These are phyloP conservation scores for Nicotiana paniculata DNA, from an alignment of 257 asterid species.

Conservation along the genomic window DNA sequence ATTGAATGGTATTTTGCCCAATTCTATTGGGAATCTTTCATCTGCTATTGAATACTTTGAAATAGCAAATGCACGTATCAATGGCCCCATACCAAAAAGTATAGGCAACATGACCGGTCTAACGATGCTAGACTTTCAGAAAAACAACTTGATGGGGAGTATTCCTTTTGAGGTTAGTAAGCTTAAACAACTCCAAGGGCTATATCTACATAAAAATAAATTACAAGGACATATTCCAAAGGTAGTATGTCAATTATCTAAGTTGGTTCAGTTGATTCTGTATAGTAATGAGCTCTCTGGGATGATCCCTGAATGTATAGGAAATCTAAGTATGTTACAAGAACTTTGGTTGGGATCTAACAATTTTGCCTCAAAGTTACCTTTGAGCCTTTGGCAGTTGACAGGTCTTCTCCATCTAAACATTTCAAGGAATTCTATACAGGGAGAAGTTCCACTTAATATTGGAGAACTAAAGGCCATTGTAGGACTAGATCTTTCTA, in stretches of 20 bases:
- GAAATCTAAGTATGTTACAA: conserved; percentile 21
- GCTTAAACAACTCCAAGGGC: conserved; percentile 19
- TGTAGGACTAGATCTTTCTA: conserved; percentile 23
- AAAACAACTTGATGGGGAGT: conserved; percentile 22
- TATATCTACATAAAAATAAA: conserved; percentile 12
- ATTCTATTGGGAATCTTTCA: conserved; percentile 5
- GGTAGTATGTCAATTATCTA: conserved; percentile 16
- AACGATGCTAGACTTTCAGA: conserved; percentile 3
- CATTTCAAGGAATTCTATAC: conserved; percentile 20
- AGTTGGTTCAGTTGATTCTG: conserved; percentile 17
- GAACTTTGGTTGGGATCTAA: conserved; percentile 18
- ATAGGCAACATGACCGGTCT: conserved; percentile 29
- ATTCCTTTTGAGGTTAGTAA: conserved; percentile 21
- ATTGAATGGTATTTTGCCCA: background rate
- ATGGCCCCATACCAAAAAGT: conserved; percentile 22
- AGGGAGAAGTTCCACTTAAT: conserved; percentile 23
- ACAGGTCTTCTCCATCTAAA: conserved; percentile 18
- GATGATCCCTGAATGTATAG: conserved; percentile 22
- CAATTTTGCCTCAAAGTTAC: conserved; percentile 23
- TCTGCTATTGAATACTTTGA: conserved; percentile 14
- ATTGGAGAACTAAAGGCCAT: conserved; percentile 17
- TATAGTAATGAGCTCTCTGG: conserved; percentile 20
- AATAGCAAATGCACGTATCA: conserved; percentile 12
- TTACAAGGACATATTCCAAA: conserved; percentile 19
- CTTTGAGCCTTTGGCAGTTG: conserved; percentile 25